Base-by-base conservation (phyloP, 768 basidiomycete genomes). In the Agrocybe chaxingu region DNA sequence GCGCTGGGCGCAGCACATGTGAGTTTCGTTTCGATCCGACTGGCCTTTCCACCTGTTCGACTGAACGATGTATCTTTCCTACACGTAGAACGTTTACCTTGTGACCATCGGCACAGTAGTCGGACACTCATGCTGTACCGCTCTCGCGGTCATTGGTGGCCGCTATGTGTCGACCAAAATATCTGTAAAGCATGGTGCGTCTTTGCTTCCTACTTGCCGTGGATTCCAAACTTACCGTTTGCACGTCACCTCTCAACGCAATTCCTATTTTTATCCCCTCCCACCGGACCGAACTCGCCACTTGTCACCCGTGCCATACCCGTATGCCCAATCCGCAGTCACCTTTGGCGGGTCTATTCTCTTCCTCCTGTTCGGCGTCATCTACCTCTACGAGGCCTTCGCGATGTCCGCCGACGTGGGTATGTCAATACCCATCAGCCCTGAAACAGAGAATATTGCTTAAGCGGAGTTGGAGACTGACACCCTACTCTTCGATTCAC, bases 1-100 rank as follows among this genome's bases (percentile, higher is more conserved):
- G 95, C 92, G 4, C 74, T 98, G 46, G 96, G 90, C 2, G 95
- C 95, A 18, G 91, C 95, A 16, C 93, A 99, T 71, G 96, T 98
- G 63, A 35, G 72, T 70, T 13, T 35, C 42, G 12, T 18, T 45
- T 39, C 39, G 7, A 10, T 35, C 31, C 33, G 13, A 50, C 19
- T 31, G 12, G 9, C 8, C 9, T 16, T 16, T 16, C 16, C 16
- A 16, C 16, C 1, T 29, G 16, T 7, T 24, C 35, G 31, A 42
- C 33, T 48, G 11, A 48, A 18, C 16, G 12, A 18, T 16, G 29
- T 16, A 16, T n/a, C 36, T 9, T 41, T 6, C 30, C 9, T 31
- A 11, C 5, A 44, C 33, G 34, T 64, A 98, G 95, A 97, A 94
- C 63, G 87, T 98, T 4, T 93, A 90, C 57, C 76, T 97, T 24